These are phyloP conservation scores for Xylariaceae sp. DNA, from an alignment of 2,329 filamentous ascomycete species.

Conservation along the genomic window DNA sequence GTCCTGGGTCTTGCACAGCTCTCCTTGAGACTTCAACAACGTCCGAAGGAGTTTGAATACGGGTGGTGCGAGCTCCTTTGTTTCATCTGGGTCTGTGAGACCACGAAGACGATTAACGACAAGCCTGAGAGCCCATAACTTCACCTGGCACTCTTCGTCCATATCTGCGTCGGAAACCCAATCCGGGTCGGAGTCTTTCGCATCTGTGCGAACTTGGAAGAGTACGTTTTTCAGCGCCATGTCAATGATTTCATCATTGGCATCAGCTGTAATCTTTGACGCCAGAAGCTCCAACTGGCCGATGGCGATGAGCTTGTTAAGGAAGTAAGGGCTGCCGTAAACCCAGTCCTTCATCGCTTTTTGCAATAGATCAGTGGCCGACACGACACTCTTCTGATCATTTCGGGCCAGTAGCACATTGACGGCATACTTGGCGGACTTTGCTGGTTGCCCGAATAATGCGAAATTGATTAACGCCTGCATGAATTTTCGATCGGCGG, in stretches of 20 bases:
- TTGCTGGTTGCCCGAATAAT: conserved; percentile 71
- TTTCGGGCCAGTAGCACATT: conserved; percentile 76
- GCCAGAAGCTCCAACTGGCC: conserved; percentile 72
- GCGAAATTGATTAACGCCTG: conserved; percentile 80
- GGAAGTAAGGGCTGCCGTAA: conserved; percentile 67
- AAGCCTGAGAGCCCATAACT: conserved; percentile 76
- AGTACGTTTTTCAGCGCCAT: conserved; percentile 72
- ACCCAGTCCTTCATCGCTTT: conserved; percentile 69
- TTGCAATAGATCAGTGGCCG: conserved; percentile 75
- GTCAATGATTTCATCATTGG: conserved; percentile 70
- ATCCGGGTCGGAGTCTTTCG: conserved; percentile 49
- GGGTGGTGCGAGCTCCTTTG: conserved; percentile 56
- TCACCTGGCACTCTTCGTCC: conserved; percentile 77
- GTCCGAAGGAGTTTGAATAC: conserved; percentile 76
- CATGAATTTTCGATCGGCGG: conserved; percentile 71
- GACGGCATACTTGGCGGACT: conserved; percentile 88
- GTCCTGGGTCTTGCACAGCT: conserved; percentile 68
- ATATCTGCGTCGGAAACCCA: conserved; percentile 65
- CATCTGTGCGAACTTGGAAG: conserved; percentile 61
- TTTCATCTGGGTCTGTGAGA: conserved; percentile 46
- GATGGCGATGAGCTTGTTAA: conserved; percentile 67
- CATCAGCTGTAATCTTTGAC: conserved; percentile 65
- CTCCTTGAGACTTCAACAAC: conserved; percentile 69
- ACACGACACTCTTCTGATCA: conserved; percentile 71
- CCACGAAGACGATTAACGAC: conserved; percentile 78